A percentile compares a stretch with the other conserved stretches of the same genome.
phyloP scores from a whole-genome alignment of 352 stramenopile species.

The Phytopythium helicoides region DNA sequence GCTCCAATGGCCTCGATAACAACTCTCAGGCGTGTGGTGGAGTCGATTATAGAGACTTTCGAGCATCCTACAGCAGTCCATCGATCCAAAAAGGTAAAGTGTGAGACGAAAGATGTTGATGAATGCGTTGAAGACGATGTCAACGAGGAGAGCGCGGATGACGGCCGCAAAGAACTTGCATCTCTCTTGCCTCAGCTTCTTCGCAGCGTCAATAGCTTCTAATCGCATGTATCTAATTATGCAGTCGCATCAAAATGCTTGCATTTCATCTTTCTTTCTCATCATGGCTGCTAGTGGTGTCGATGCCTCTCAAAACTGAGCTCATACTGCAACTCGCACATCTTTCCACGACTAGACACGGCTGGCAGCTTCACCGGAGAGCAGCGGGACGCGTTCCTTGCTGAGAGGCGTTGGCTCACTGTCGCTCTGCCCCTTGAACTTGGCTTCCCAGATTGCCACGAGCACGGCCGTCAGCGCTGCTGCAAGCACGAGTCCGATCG shows the following conservation, averaged over 20 bases:
- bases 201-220: conserved; percentile 19
- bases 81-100: background rate
- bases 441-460: conserved; percentile 51
- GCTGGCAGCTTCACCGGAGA: conserved; percentile 17
- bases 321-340: background rate
- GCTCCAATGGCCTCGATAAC: conserved; percentile 1
- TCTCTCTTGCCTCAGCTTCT: conserved; percentile 49
- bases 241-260: background rate
- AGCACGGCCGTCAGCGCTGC: conserved; percentile 39
- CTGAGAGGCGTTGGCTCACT: too few relatives aligned
- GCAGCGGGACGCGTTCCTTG: conserved; percentile 46
- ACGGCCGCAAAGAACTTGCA: conserved; percentile 26
- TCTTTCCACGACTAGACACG: background rate
- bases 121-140: conserved; percentile 9
- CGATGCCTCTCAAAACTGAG: background rate
- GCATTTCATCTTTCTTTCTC: background rate
- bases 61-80: background rate
- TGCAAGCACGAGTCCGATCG: conserved; percentile 62
- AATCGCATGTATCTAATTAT: background rate
- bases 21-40: conserved; percentile 23
- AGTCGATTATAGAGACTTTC: conserved; percentile 26
- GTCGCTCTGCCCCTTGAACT: conserved; percentile 22
- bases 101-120: conserved; percentile 1
- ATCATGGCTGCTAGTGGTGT: background rate
- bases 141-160: conserved; percentile 9